These are phyloP conservation scores for Pinus albicaulis DNA, from an alignment of 75 land plant genomes.

Conservation along the genomic window DNA sequence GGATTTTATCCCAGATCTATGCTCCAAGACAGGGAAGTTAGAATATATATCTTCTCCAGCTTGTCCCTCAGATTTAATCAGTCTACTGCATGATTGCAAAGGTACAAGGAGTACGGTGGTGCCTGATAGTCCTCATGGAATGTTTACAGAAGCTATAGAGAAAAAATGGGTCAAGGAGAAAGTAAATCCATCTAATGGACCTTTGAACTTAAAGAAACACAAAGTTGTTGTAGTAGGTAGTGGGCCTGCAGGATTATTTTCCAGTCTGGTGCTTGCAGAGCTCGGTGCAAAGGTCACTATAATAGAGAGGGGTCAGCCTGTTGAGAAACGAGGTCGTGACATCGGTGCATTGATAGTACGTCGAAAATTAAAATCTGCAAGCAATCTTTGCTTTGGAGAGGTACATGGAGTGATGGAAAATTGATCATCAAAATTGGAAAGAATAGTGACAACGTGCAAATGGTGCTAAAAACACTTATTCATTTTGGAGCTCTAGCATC, in stretches of 20 bases:
- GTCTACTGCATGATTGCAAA: conserved; percentile 22
- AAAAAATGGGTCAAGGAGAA: background rate
- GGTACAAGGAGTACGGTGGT: background rate
- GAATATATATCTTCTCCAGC: conserved; percentile 45
- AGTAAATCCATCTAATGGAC: background rate
- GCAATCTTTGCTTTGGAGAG: conserved; percentile 99
- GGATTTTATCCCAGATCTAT: conserved; percentile 61
- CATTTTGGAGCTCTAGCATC: too few relatives aligned
- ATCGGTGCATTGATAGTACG: conserved; percentile 90
- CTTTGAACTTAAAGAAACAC: conserved; percentile 21
- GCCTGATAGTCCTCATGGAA: background rate
- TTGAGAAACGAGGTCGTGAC: conserved; percentile 90
- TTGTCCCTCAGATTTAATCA: conserved; percentile 32
- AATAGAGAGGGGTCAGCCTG: conserved; percentile 91
- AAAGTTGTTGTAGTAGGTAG: conserved; percentile 90
- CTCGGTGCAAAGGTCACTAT: conserved; percentile 85
- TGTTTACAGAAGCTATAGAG: background rate
- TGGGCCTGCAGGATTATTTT: conserved; percentile 97
- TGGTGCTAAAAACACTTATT: too few relatives aligned
- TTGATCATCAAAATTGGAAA: too few relatives aligned
- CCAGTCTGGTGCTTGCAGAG: conserved; percentile 89
- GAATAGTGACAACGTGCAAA: too few relatives aligned
- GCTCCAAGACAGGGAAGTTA: conserved; percentile 56
- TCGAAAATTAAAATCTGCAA: conserved; percentile 62
- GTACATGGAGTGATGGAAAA: conserved; percentile 17